Percentiles rank a stretch among this genome's conserved stretches.
Evolutionary conservation across 148 eudicot species (phyloP).

Genomic region (Diospyros kaki): DNA sequence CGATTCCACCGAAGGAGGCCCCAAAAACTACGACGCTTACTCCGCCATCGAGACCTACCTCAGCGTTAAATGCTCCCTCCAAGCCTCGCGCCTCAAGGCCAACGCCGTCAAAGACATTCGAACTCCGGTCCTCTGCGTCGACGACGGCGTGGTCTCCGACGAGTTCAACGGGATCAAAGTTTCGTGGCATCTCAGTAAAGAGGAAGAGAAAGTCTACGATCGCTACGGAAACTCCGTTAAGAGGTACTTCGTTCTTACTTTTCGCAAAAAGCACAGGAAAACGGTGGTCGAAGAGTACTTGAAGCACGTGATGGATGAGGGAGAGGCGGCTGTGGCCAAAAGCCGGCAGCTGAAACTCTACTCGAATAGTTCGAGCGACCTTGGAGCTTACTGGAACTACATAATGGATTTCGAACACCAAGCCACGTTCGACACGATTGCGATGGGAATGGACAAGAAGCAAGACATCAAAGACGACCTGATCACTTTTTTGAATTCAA

Average conservation of each 20-base stretch:
- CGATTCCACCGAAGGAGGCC: conserved; percentile 26
- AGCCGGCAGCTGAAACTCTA: conserved; percentile 41
- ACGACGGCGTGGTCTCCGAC: conserved; percentile 38
- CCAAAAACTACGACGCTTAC: conserved; percentile 34
- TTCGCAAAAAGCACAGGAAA: conserved; percentile 30
- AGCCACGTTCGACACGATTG: conserved; percentile 27
- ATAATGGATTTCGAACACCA: conserved; percentile 40
- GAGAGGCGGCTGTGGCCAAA: conserved; percentile 22
- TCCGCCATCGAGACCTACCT: conserved; percentile 35
- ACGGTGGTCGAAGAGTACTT: conserved; percentile 29
- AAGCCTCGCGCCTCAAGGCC: conserved; percentile 38
- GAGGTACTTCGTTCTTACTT: conserved; percentile 31
- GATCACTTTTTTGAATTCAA: conserved; percentile 16
- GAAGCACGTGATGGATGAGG: conserved; percentile 39
- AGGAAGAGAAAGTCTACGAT: conserved; percentile 5
- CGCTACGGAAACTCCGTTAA: neutral
- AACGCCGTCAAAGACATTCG: conserved; percentile 18
- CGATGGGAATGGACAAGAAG: conserved; percentile 28
- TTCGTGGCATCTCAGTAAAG: conserved; percentile 36
- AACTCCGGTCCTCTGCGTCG: conserved; percentile 28
- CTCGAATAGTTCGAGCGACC: conserved; percentile 26
- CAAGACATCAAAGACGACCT: conserved; percentile 31
- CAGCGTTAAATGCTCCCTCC: conserved; percentile 18
- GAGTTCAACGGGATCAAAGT: conserved; percentile 32
- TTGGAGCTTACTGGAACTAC: conserved; percentile 34